phyloP scores from a whole-genome alignment of 371 early-diverging fungal species.

The Rhizopus arrhizus region DNA sequence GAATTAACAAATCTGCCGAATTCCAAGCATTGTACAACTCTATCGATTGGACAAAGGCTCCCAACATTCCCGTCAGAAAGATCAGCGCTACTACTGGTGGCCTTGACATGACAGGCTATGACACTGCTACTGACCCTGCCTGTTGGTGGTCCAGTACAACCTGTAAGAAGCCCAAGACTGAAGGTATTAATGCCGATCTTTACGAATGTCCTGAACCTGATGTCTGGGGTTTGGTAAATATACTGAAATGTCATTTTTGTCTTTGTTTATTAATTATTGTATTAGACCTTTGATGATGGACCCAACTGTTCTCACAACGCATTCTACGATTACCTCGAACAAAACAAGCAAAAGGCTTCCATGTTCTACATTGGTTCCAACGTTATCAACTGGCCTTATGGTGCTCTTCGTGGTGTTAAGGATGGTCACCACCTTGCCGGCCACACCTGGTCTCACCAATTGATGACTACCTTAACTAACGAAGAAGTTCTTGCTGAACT shows the following conservation, averaged over 20 bases:
- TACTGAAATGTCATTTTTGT: slow-evolving; percentile 9
- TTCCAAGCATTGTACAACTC: slow-evolving; percentile 26
- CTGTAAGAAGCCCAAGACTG: slow-evolving; percentile 41
- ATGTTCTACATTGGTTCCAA: slow-evolving; percentile 62
- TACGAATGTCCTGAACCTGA: slow-evolving; percentile 43
- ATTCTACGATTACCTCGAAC: slow-evolving; percentile 50
- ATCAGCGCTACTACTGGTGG: slow-evolving; percentile 25
- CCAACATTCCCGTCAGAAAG: slow-evolving; percentile 28
- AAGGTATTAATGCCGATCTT: slow-evolving; percentile 42
- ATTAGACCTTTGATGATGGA: slow-evolving; percentile 56
- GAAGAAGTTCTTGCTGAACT: slow-evolving; percentile 60
- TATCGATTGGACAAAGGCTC: slow-evolving; percentile 48
- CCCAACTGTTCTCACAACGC: slow-evolving; percentile 56
- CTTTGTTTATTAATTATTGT: neutral
- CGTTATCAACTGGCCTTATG: slow-evolving; percentile 54
- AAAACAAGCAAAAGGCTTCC: slow-evolving; percentile 53
- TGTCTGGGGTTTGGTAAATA: slow-evolving; percentile 44
- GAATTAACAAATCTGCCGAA: slow-evolving; percentile 28
- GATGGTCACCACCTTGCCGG: slow-evolving; percentile 55
- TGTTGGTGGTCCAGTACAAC: slow-evolving; percentile 56
- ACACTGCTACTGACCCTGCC: slow-evolving; percentile 43
- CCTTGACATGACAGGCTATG: slow-evolving; percentile 30
- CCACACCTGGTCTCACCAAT: slow-evolving; percentile 60
- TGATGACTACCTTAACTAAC: slow-evolving; percentile 55
- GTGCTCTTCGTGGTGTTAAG: slow-evolving; percentile 50